Percentiles rank a stretch among this genome's conserved stretches.
phyloP scores from a whole-genome alignment of 1,139 yeast genomes.

The Yamadazyma oceani region DNA sequence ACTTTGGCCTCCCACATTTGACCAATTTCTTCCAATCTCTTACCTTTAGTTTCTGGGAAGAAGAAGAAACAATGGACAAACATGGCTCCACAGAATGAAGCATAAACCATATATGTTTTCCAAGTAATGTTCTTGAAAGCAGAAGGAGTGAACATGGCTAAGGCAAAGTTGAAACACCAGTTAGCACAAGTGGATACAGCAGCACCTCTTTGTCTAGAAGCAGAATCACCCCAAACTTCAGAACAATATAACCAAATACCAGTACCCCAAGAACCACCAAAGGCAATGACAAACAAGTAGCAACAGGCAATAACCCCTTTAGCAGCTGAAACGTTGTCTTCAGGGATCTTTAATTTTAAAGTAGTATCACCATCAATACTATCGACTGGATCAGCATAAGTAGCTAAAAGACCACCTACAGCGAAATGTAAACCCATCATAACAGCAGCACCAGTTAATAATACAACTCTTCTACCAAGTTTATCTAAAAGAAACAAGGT shows the following conservation, averaged over 20 bases:
- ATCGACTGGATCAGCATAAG: conserved; percentile 36
- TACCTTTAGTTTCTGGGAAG: conserved; percentile 60
- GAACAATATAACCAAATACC: conserved; percentile 54
- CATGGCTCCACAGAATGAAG: conserved; percentile 48
- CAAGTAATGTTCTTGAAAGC: conserved; percentile 32
- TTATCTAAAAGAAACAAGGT: conserved; percentile 47
- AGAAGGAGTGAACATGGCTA: conserved; percentile 45
- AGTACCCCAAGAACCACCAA: conserved; percentile 55
- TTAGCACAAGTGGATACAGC: conserved; percentile 47
- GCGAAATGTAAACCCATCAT: conserved; percentile 46
- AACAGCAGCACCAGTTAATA: conserved; percentile 42
- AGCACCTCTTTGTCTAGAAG: conserved; percentile 53
- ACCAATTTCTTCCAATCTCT: conserved; percentile 57
- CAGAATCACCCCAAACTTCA: conserved; percentile 48
- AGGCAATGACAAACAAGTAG: conserved; percentile 48
- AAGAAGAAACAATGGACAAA: conserved; percentile 60
- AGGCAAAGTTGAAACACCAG: conserved; percentile 49
- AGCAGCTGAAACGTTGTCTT: conserved; percentile 34
- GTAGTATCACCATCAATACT: conserved; percentile 34
- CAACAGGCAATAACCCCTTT: conserved; percentile 52
- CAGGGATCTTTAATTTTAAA: conserved; percentile 42
- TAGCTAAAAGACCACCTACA: conserved; percentile 46
- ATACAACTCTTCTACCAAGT: conserved; percentile 54
- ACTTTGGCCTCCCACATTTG: conserved; percentile 57
- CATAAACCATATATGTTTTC: conserved; percentile 45